Conservation (phyloP, 345 rosid species). For the Geranium rotundifolium region DNA sequence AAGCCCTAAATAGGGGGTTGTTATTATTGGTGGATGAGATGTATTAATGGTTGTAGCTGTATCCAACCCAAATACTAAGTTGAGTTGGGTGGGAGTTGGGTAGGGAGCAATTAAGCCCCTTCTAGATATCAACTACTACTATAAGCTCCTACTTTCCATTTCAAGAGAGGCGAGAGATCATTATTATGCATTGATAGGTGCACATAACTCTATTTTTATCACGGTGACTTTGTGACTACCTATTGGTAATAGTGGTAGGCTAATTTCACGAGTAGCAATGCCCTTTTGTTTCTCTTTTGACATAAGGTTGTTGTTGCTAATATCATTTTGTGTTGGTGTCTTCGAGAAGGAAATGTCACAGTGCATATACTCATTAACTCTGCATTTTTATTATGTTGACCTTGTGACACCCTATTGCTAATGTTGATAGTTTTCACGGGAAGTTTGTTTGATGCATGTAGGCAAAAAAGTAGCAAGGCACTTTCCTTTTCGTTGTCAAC, state of each 20-base stretch:
- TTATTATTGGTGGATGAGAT: conserved; percentile 10
- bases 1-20: conserved; percentile 4
- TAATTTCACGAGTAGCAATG: background rate
- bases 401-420: background rate
- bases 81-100: conserved; percentile 36
- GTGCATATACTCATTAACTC: background rate
- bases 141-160: conserved; percentile 6
- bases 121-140: conserved; percentile 11
- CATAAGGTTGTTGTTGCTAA: too few relatives aligned
- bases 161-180: conserved; percentile 3
- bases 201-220: too few relatives aligned
- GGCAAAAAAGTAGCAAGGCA: too few relatives aligned
- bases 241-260: background rate
- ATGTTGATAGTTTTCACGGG: background rate
- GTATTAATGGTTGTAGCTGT: conserved; percentile 32
- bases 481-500: too few relatives aligned
- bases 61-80: conserved; percentile 18
- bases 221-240: background rate
- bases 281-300: too few relatives aligned
- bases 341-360: too few relatives aligned
- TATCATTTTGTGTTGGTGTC: too few relatives aligned
- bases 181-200: conserved; percentile 1
- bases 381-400: background rate
- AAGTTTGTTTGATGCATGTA: too few relatives aligned
- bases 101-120: conserved; percentile 28